phyloP scores from a whole-genome alignment of 306 rosid species.

The barrel medic (Medicago truncatula) region DNA sequence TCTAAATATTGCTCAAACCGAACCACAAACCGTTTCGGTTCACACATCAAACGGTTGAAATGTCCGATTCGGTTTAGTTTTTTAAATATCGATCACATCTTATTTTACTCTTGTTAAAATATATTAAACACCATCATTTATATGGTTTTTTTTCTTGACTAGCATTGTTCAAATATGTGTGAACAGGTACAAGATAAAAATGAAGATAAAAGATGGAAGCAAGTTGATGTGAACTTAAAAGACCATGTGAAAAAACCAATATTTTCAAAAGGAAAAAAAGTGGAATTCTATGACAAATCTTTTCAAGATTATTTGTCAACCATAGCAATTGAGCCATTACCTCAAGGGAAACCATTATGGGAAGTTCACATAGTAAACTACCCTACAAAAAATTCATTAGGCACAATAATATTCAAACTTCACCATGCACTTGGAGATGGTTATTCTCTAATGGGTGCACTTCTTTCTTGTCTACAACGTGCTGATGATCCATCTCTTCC shows the following conservation, averaged over 20 bases:
- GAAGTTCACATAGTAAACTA: conserved; percentile 58
- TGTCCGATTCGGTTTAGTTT: too few species aligned
- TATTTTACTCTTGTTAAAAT: background rate
- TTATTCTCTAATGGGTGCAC: conserved; percentile 66
- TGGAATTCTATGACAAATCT: conserved; percentile 41
- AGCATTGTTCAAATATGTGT: conserved; percentile 11
- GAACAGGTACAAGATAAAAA: conserved; percentile 46
- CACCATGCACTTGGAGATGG: conserved; percentile 82
- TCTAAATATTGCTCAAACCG: too few species aligned
- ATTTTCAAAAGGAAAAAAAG: conserved; percentile 37
- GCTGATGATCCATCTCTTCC: conserved; percentile 63
- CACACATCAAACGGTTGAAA: too few species aligned
- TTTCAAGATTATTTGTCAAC: conserved; percentile 51
- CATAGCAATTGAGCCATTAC: conserved; percentile 41
- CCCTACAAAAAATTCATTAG: conserved; percentile 52
- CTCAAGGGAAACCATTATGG: conserved; percentile 60
- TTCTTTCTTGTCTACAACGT: conserved; percentile 61
- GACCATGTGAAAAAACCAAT: conserved; percentile 53
- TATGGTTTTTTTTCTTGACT: background rate
- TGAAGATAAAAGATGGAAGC: conserved; percentile 60
- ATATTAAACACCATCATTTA: background rate
- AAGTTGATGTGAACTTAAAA: conserved; percentile 51
- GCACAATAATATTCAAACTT: conserved; percentile 51
- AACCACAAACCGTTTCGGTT: too few species aligned
- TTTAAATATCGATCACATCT: background rate